A percentile compares a stretch with the other conserved stretches of the same genome.
These are phyloP conservation scores for Pseudopithomyces chartarum DNA, from an alignment of 2,329 filamentous ascomycete genomes.

Conservation along the genomic window DNA sequence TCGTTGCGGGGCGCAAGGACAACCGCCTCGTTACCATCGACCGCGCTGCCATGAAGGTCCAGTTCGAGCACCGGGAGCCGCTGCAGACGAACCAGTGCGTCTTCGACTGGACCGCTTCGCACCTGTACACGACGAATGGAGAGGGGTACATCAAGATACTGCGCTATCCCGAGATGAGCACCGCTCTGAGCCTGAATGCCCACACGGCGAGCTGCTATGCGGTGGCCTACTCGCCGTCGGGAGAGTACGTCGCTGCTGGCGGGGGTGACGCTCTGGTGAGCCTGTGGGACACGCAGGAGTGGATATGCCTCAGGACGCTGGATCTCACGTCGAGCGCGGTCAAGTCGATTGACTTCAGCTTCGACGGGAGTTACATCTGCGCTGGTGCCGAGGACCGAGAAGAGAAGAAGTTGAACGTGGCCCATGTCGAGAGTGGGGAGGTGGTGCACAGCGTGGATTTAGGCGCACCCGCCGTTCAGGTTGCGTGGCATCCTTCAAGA, in stretches of 20 bases:
- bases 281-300: constrained; percentile 78
- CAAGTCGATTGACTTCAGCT: constrained; percentile 75
- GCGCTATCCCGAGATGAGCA: constrained; percentile 49
- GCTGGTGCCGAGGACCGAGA: constrained; percentile 76
- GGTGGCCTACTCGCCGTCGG: constrained; percentile 72
- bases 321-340: constrained; percentile 72
- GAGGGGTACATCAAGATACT: constrained; percentile 74
- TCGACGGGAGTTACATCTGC: constrained; percentile 75
- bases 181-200: constrained; percentile 66
- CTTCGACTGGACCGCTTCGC: constrained; percentile 74
- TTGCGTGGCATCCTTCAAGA: constrained; percentile 76
- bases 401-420: constrained; percentile 73
- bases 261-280: constrained; percentile 76
- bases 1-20: constrained; percentile 75
- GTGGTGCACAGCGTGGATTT: constrained; percentile 75
- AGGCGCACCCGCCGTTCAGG: constrained; percentile 65
- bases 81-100: constrained; percentile 73
- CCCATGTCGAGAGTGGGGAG: constrained; percentile 75
- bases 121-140: constrained; percentile 72
- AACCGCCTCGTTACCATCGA: constrained; percentile 68
- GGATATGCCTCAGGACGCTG: constrained; percentile 75
- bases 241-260: constrained; percentile 73
- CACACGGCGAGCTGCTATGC: constrained; percentile 76
- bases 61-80: constrained; percentile 65
- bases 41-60: constrained; percentile 60